Conservation (phyloP, 2,329 filamentous ascomycete species). For the Aureobasidium leucospermi region DNA sequence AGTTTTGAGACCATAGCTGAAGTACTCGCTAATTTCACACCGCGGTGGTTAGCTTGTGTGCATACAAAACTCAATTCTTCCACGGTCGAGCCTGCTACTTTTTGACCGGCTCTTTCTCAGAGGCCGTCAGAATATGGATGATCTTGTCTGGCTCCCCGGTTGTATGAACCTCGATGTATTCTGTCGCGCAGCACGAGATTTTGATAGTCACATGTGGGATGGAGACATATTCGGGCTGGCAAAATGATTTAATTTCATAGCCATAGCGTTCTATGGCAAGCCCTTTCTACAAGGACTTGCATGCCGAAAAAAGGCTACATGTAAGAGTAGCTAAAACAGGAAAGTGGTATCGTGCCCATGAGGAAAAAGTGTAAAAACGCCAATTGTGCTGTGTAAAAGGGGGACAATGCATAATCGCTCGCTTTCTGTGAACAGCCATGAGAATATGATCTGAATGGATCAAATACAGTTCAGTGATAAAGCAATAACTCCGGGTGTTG, state of each 20-base stretch:
- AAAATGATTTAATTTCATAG: neutral
- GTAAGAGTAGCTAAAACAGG: neutral
- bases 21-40: too few species aligned
- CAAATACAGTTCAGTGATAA: neutral
- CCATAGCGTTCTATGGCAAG: neutral
- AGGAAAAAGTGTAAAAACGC: neutral
- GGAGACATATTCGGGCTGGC: neutral
- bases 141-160: too few species aligned
- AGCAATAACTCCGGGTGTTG: neutral
- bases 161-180: too few species aligned
- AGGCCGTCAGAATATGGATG: too few species aligned
- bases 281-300: neutral
- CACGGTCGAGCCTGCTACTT: too few species aligned
- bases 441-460: neutral
- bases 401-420: neutral
- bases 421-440: slow-evolving; percentile 5
- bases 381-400: neutral
- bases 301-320: neutral
- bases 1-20: too few species aligned
- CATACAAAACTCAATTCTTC: too few species aligned
- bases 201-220: too few species aligned
- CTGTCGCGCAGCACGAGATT: too few species aligned
- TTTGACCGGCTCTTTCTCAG: too few species aligned
- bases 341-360: slow-evolving; percentile 6
- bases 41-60: too few species aligned